These are phyloP conservation scores for Arthroderma sp. DNA, from an alignment of 2,329 filamentous ascomycete genomes.

Conservation along the genomic window DNA sequence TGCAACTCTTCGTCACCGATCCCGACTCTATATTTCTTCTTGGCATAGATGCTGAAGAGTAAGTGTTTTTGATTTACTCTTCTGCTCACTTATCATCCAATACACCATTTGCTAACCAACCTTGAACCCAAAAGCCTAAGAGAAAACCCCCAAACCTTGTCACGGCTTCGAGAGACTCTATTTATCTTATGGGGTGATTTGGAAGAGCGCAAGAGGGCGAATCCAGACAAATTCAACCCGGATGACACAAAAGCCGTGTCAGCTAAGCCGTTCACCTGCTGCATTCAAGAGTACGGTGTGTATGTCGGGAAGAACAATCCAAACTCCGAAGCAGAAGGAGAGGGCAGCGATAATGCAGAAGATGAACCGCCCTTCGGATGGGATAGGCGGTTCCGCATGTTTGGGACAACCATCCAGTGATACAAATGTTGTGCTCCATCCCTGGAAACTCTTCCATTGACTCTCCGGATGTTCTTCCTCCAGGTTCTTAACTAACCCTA, in stretches of 20 bases:
- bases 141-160: constrained; percentile 36
- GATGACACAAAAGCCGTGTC: constrained; percentile 20
- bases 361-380: constrained; percentile 32
- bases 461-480: too few species aligned
- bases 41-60: constrained; percentile 41
- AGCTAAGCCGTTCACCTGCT: constrained; percentile 55
- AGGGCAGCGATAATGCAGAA: constrained; percentile 12
- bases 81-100: background rate
- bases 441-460: too few species aligned
- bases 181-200: constrained; percentile 78
- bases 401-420: constrained; percentile 45
- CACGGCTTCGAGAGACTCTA: constrained; percentile 51
- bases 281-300: constrained; percentile 58
- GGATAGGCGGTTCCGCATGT: constrained; percentile 51
- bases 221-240: constrained; percentile 13
- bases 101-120: background rate
- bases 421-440: background rate
- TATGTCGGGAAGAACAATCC: constrained; percentile 17
- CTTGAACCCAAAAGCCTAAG: constrained; percentile 38
- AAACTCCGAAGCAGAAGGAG: constrained; percentile 20
- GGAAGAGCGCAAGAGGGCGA: constrained; percentile 50
- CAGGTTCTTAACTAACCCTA: too few species aligned
- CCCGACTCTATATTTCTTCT: constrained; percentile 44
- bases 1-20: constrained; percentile 59
- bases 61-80: constrained; percentile 20